Percentiles rank a stretch among this genome's conserved stretches.
Conservation (phyloP, 2,329 filamentous ascomycete genomes). For the Zarea fungicola region DNA sequence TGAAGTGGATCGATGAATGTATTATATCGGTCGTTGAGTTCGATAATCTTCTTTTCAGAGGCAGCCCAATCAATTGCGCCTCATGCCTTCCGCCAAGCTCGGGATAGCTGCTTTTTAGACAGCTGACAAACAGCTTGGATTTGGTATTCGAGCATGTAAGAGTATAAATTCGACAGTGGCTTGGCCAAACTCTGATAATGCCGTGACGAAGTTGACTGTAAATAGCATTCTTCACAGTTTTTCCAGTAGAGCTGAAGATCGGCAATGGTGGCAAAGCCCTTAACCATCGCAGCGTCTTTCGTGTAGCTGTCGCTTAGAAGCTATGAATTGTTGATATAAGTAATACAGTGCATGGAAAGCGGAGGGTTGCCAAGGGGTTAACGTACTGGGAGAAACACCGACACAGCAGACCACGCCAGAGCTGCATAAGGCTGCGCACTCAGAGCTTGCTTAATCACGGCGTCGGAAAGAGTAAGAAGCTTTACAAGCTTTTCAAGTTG, state of each 20-base stretch:
- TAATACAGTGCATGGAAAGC: background rate
- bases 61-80: background rate
- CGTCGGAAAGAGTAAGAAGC: background rate
- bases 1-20: background rate
- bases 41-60: background rate
- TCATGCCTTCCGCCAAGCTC: background rate
- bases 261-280: background rate
- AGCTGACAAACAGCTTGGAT: background rate
- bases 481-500: conserved; percentile 2
- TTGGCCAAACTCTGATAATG: background rate
- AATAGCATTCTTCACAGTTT: background rate
- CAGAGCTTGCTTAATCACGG: background rate
- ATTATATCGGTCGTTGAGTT: background rate
- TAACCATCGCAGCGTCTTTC: background rate
- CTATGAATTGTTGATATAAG: background rate
- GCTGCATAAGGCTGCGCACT: conserved; percentile 6
- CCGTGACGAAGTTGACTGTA: background rate
- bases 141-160: conserved; percentile 4
- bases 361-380: too few species aligned
- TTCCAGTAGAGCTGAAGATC: conserved; percentile 1
- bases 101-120: background rate
- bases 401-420: conserved; percentile 1
- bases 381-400: conserved; percentile 1
- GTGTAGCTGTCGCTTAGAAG: background rate
- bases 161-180: background rate